These are phyloP conservation scores for Paralagenidium karlingii DNA, from an alignment of 352 stramenopile species.

Conservation along the genomic window DNA sequence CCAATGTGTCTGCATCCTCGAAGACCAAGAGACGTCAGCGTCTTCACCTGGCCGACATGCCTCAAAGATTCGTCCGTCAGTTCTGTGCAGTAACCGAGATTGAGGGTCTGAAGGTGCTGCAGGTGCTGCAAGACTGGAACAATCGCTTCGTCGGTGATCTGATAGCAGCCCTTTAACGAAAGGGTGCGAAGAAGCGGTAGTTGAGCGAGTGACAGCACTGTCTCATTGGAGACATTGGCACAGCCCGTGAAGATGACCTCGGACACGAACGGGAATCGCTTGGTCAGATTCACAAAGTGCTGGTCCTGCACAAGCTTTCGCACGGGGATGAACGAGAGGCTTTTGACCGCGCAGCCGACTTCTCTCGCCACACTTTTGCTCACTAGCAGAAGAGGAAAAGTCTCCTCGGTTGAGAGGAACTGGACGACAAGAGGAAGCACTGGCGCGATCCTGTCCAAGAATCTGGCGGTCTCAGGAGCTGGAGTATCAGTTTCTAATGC, in stretches of 20 bases:
- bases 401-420: constrained; percentile 32
- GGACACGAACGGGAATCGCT: constrained; percentile 31
- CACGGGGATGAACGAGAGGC: constrained; percentile 43
- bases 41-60: constrained; percentile 20
- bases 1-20: constrained; percentile 44
- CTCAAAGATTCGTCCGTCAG: constrained; percentile 42
- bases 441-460: constrained; percentile 11
- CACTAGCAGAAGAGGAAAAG: constrained; percentile 33
- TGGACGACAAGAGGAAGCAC: constrained; percentile 30
- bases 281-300: constrained; percentile 21
- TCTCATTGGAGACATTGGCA: constrained; percentile 30
- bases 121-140: constrained; percentile 7
- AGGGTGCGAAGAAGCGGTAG: constrained; percentile 23
- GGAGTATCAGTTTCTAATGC: constrained; percentile 2
- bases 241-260: constrained; percentile 55
- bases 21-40: constrained; percentile 41
- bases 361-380: constrained; percentile 29
- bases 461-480: constrained; percentile 1
- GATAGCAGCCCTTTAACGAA: constrained; percentile 57
- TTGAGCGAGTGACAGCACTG: constrained; percentile 20
- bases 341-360: constrained; percentile 19
- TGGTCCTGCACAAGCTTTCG: constrained; percentile 27
- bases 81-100: constrained; percentile 68
- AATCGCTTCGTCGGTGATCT: constrained; percentile 27
- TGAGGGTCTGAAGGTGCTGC: constrained; percentile 33